phyloP scores from a whole-genome alignment of 2,329 filamentous ascomycete species.

The Penicillium sp. region DNA sequence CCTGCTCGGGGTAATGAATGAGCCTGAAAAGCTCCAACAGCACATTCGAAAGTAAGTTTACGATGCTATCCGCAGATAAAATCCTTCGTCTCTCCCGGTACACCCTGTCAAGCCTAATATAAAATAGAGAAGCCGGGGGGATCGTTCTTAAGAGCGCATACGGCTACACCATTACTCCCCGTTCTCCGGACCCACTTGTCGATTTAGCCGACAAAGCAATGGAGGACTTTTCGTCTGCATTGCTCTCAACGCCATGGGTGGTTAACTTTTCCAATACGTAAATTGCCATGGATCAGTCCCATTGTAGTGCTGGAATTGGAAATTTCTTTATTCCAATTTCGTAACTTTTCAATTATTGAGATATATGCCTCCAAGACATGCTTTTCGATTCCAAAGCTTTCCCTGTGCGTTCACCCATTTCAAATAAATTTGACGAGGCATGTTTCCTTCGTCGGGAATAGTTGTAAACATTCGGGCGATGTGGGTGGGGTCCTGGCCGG shows the following conservation, averaged over 20 bases:
- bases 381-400: too few species aligned
- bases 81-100: too few species aligned
- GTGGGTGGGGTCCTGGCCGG: neutral
- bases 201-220: slow-evolving; percentile 43
- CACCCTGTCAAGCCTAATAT: neutral
- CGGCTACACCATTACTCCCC: neutral
- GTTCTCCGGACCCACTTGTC: slow-evolving; percentile 41
- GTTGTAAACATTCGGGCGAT: neutral
- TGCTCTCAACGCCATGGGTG: slow-evolving; percentile 44
- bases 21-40: neutral
- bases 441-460: too few species aligned
- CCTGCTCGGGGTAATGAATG: neutral
- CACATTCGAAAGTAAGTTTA: slow-evolving; percentile 46
- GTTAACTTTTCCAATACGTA: slow-evolving; percentile 50
- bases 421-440: too few species aligned
- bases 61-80: neutral
- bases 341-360: slow-evolving; percentile 16
- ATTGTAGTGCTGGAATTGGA: neutral
- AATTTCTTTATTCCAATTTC: neutral
- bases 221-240: slow-evolving; percentile 41
- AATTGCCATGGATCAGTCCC: slow-evolving; percentile 11
- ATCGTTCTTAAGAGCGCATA: slow-evolving; percentile 28
- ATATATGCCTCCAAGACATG: slow-evolving; percentile 32
- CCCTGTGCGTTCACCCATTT: too few species aligned
- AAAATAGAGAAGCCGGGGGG: slow-evolving; percentile 38